Conservation (phyloP, 805 yeast species). For the Metschnikowia similis region DNA sequence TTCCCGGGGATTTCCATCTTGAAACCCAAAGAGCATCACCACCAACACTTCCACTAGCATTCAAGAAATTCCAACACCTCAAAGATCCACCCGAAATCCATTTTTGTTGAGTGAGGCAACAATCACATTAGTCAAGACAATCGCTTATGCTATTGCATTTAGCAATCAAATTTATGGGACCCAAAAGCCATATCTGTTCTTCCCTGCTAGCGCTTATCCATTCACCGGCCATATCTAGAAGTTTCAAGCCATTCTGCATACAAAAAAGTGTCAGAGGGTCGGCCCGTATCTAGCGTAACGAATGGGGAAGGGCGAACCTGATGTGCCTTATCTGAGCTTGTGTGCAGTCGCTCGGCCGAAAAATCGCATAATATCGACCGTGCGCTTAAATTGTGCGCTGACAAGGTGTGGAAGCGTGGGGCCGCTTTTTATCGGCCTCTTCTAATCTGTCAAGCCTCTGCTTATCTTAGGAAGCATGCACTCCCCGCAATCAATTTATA, state of each 20-base stretch:
- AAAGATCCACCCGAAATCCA: no score
- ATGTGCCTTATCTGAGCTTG: background rate
- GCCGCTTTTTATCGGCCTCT: background rate
- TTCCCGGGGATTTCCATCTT: no score
- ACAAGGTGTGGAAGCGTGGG: background rate
- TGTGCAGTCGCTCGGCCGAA: background rate
- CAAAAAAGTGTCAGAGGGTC: background rate
- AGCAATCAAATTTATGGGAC: background rate
- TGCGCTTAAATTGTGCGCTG: background rate
- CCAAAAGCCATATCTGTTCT: background rate
- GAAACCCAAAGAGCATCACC: no score
- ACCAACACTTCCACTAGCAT: no score
- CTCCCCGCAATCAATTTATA: background rate
- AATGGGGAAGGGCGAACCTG: constrained; percentile 2
- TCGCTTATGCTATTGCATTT: background rate
- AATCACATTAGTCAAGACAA: background rate
- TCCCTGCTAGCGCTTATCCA: no score
- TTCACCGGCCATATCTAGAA: no score
- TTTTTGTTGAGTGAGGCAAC: background rate
- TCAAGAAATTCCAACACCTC: no score
- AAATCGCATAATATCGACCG: background rate
- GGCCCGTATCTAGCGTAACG: background rate
- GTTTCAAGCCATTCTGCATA: background rate
- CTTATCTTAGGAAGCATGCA: background rate
- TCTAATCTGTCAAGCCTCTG: background rate